A percentile compares a stretch with the other conserved stretches of the same genome.
Conservation (phyloP, 176 grass and related monocot species). For the Oryza brachyantha region DNA sequence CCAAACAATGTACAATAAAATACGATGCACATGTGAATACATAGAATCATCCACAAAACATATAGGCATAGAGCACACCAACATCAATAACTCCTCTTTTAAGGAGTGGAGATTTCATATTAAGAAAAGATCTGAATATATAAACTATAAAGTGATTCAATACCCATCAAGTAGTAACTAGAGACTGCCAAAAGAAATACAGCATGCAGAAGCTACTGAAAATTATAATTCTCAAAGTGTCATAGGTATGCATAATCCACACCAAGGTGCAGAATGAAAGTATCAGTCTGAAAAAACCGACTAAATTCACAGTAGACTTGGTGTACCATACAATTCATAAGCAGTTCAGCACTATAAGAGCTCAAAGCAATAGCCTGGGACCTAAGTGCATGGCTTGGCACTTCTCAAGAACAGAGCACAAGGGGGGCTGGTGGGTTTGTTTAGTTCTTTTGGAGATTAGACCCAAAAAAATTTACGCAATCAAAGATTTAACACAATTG, state of each 20-base stretch:
- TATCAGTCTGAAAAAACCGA: neutral
- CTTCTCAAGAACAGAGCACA: neutral
- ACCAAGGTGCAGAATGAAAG: neutral
- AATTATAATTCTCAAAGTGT: neutral
- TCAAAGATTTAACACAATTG: neutral
- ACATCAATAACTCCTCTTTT: neutral
- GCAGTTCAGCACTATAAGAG: neutral
- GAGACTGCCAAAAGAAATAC: neutral
- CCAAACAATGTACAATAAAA: neutral
- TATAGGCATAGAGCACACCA: neutral
- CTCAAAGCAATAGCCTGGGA: conserved; percentile 2
- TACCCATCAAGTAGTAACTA: neutral
- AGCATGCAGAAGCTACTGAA: neutral
- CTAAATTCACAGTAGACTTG: neutral
- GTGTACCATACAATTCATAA: neutral
- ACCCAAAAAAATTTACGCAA: neutral
- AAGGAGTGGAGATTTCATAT: neutral
- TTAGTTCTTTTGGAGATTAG: neutral
- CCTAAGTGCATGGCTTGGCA: neutral
- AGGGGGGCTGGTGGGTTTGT: neutral
- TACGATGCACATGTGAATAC: neutral
- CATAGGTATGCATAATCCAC: neutral
- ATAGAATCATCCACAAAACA: neutral
- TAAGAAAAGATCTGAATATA: neutral
- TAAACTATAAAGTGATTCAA: neutral